Conservation (phyloP, 352 stramenopile genomes). For the Globisporangium cylindrosporum region DNA sequence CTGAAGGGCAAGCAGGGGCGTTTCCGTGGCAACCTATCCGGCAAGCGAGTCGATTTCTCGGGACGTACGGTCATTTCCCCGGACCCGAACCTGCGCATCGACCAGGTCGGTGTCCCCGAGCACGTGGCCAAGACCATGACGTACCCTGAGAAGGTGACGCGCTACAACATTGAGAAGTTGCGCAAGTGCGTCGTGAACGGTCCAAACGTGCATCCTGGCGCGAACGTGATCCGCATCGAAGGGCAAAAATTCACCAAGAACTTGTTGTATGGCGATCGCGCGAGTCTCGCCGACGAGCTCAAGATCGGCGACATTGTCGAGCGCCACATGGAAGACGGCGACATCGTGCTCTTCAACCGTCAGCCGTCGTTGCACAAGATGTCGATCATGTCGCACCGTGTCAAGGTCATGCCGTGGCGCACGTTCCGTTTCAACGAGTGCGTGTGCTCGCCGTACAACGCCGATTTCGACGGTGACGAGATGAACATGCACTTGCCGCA, state of each 20-base stretch:
- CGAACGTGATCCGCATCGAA: slow-evolving; percentile 92
- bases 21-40: slow-evolving; percentile 98
- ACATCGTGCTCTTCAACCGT: slow-evolving; percentile 99
- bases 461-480: slow-evolving; percentile 99
- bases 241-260: slow-evolving; percentile 87
- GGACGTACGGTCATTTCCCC: slow-evolving; percentile 99
- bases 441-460: slow-evolving; percentile 99
- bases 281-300: slow-evolving; percentile 91
- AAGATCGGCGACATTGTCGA: slow-evolving; percentile 98
- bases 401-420: slow-evolving; percentile 95
- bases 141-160: slow-evolving; percentile 96
- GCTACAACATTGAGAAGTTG: slow-evolving; percentile 98
- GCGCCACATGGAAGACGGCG: slow-evolving; percentile 98
- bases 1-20: slow-evolving; percentile 98
- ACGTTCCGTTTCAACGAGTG: slow-evolving; percentile 99
- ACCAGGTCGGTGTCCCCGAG: slow-evolving; percentile 93
- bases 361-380: slow-evolving; percentile 99
- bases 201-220: slow-evolving; percentile 94
- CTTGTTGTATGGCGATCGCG: slow-evolving; percentile 93
- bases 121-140: slow-evolving; percentile 98
- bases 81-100: slow-evolving; percentile 97
- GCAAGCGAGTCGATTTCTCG: slow-evolving; percentile 99
- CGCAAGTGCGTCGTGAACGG: slow-evolving; percentile 95
- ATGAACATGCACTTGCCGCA: slow-evolving; percentile 99
- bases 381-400: slow-evolving; percentile 96